Percentiles rank a stretch among this genome's conserved stretches.
Conservation (phyloP, 106 monocot genomes). For the Narthecium ossifragum region DNA sequence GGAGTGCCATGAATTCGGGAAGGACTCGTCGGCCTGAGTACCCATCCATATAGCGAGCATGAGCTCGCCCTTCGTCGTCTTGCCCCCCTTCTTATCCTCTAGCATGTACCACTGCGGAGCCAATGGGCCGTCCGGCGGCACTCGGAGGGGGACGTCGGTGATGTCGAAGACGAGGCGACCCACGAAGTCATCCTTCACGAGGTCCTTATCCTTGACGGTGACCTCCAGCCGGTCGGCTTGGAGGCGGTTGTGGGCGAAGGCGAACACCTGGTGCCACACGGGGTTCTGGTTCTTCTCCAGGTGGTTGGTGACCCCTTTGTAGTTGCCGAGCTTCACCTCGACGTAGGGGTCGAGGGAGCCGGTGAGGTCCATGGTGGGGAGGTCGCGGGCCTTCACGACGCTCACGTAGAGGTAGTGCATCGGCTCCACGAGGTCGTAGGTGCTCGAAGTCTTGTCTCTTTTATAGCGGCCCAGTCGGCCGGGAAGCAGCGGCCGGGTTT, state of each 20-base stretch:
- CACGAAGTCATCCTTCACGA: conserved; percentile 68
- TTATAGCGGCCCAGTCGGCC: conserved; percentile 33
- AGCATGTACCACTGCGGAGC: conserved; percentile 91
- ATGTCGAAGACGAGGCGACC: conserved; percentile 54
- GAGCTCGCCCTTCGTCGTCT: conserved; percentile 55
- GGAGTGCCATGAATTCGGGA: conserved; percentile 82
- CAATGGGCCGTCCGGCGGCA: conserved; percentile 78
- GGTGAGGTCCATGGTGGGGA: conserved; percentile 63
- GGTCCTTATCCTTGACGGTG: conserved; percentile 67
- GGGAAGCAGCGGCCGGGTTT: conserved; percentile 71
- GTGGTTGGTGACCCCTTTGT: conserved; percentile 58
- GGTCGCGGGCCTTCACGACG: conserved; percentile 79
- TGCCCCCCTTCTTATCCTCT: conserved; percentile 48
- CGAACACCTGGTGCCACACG: conserved; percentile 66
- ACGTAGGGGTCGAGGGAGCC: conserved; percentile 77
- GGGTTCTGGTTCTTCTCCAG: conserved; percentile 69
- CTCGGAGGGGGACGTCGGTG: conserved; percentile 53
- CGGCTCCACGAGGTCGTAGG: conserved; percentile 88
- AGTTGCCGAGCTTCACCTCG: conserved; percentile 87
- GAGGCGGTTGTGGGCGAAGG: conserved; percentile 56
- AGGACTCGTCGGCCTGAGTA: conserved; percentile 92
- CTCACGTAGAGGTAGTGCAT: conserved; percentile 82
- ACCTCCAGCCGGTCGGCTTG: conserved; percentile 68
- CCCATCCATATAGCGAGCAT: conserved; percentile 94
- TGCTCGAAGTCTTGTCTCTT: conserved; percentile 67